Evolutionary conservation across 768 basidiomycete species (phyloP), one percentile per base, ranked within the genome.

Genomic region (Suillus alpinus): DNA sequence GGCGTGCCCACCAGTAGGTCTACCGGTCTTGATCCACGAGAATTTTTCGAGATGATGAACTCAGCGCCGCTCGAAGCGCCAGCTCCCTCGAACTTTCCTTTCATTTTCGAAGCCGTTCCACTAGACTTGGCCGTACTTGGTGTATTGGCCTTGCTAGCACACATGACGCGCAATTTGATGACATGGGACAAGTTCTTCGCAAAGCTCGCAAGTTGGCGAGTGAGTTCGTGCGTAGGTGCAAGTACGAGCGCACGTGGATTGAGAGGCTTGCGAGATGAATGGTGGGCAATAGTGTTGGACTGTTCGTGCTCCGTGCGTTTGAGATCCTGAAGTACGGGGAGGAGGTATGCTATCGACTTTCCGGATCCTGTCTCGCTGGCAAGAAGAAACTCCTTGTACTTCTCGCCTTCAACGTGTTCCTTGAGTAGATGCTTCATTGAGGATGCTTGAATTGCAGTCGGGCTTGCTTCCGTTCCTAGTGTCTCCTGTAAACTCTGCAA

Each of bases 341-440:
- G 81, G 46, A 95, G 82, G 72, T 95, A 96, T 1, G 95, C 94
- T 32, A 95, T 83, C 2, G 91, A 94, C 76, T 96, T 96, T 1
- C 94, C 94, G 0, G 92, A 94, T 16, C 95, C 94, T 0, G 93
- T 96, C 73, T 95, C 94, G 0, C 90, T 88, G 0, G 92, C 94
- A 1, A 96, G 80, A 6, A 96, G 81, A 64, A 81, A 87, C 52
- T 85, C 77, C 50, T 61, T 73, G 66, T 61, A 64, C 31, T 57
- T 66, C 14, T 63, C 40, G 39, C 56, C 66, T 16, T 47, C 34
- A 37, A 62, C 57, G 26, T 67, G 56, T 52, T 52, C 59, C 6
- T 75, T 73, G 57, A 91, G 71, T 18, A 92, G 72, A 74, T 87
- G 85, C 63, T 88, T 85, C 20, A 94, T 67, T 23, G 89, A 83